These are phyloP conservation scores for Beauveria sp. DNA, from an alignment of 2,329 filamentous ascomycete genomes.

Conservation along the genomic window DNA sequence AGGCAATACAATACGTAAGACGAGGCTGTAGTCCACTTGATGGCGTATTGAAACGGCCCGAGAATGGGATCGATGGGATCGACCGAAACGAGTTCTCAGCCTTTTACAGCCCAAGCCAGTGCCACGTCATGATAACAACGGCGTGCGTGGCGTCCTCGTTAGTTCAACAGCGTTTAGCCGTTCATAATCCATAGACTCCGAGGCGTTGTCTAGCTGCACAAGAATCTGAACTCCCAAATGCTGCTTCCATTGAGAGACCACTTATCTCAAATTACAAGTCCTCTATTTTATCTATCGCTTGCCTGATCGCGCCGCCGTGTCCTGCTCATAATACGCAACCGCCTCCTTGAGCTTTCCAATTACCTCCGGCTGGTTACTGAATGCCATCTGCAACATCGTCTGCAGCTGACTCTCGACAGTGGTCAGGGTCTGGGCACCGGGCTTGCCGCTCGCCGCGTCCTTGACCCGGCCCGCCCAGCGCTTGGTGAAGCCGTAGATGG, in stretches of 20 bases:
- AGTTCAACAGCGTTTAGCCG: no score
- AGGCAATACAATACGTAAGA: neutral
- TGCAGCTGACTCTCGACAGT: slow-evolving; percentile 51
- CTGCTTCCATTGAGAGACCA: neutral
- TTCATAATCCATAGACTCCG: no score
- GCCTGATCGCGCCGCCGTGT: slow-evolving; percentile 28
- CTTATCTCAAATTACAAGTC: neutral
- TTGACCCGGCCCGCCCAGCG: slow-evolving; percentile 47
- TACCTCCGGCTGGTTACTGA: slow-evolving; percentile 52
- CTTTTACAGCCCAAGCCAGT: no score
- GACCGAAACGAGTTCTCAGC: no score
- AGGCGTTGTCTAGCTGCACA: no score
- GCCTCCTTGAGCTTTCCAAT: slow-evolving; percentile 53
- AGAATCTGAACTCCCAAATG: neutral
- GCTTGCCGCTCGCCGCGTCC: slow-evolving; percentile 39
- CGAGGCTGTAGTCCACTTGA: neutral
- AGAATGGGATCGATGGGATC: no score
- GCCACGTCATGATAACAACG: no score
- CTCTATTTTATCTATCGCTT: slow-evolving; percentile 1
- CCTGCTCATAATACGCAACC: slow-evolving; percentile 48
- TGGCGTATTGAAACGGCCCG: no score
- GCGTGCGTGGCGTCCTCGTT: no score
- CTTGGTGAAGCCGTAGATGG: slow-evolving; percentile 56
- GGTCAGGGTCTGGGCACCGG: slow-evolving; percentile 40
- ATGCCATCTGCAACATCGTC: slow-evolving; percentile 47